These are phyloP conservation scores for Rusavskia elegans DNA, from an alignment of 495 filamentous ascomycete genomes.

Conservation along the genomic window DNA sequence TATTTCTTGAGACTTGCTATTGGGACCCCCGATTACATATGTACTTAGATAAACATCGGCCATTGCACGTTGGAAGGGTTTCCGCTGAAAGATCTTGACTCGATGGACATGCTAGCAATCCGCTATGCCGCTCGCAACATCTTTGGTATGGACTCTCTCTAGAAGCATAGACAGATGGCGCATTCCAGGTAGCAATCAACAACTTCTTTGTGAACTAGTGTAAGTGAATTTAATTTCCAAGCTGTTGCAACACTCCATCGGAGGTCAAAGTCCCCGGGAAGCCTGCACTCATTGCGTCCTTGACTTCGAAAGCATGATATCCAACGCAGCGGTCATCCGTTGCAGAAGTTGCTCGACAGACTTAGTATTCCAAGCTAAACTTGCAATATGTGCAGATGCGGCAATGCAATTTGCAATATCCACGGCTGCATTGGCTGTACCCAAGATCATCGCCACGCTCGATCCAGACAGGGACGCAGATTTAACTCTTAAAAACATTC, in stretches of 20 bases:
- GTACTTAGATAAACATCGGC: not conserved
- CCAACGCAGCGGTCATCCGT: not conserved
- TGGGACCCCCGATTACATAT: not conserved
- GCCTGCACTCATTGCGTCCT: too few species aligned
- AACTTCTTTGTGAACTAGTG: conserved; percentile 1
- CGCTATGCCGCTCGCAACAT: not conserved
- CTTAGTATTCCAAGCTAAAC: not conserved
- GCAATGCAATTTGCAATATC: not conserved
- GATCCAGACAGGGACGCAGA: not conserved
- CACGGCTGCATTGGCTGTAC: not conserved
- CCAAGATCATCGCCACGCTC: not conserved
- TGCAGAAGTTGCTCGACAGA: not conserved
- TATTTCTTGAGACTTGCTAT: conserved; percentile 1
- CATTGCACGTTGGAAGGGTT: conserved; percentile 1
- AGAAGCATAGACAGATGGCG: not conserved
- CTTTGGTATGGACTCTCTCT: not conserved
- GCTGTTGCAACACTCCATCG: not conserved
- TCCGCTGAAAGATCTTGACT: not conserved
- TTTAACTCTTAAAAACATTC: not conserved
- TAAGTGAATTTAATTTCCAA: not conserved
- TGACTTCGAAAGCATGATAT: too few species aligned
- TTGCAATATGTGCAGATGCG: not conserved
- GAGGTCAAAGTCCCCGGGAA: too few species aligned
- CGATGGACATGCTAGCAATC: not conserved
- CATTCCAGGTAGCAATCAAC: not conserved